phyloP scores from a whole-genome alignment of 306 rosid genomes.

The Lathyrus oleraceus region DNA sequence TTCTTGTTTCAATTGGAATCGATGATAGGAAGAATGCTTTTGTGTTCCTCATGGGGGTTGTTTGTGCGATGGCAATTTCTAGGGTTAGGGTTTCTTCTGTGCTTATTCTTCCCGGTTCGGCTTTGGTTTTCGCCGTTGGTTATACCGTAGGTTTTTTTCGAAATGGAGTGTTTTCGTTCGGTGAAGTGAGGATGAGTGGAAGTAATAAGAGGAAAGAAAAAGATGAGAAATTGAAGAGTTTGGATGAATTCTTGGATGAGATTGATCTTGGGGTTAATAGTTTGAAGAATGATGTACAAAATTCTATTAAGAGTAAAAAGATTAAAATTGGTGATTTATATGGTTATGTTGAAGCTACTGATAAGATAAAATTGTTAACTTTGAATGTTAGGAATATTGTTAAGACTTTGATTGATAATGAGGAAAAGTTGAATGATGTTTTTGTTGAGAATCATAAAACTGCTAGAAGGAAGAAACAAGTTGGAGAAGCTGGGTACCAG shows the following conservation, averaged over 20 bases:
- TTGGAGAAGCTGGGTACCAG: conserved; percentile 56
- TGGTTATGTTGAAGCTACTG: conserved; percentile 55
- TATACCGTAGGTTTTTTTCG: conserved; percentile 69
- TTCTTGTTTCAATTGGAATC: conserved; percentile 65
- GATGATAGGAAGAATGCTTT: conserved; percentile 65
- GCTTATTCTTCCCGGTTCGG: conserved; percentile 71
- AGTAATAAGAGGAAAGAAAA: conserved; percentile 53
- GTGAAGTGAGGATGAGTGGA: conserved; percentile 49
- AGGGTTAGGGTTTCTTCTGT: conserved; percentile 85
- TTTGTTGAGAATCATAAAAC: conserved; percentile 54
- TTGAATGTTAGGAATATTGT: conserved; percentile 53
- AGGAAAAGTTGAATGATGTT: conserved; percentile 46
- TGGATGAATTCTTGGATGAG: conserved; percentile 58
- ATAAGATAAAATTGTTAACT: conserved; percentile 43
- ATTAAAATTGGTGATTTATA: conserved; percentile 60
- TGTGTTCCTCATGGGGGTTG: conserved; percentile 62
- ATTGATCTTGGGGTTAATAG: conserved; percentile 48
- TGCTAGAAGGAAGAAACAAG: conserved; percentile 61
- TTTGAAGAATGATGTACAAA: conserved; percentile 58
- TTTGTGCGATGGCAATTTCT: conserved; percentile 81
- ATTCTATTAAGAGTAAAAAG: conserved; percentile 56
- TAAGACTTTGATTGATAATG: conserved; percentile 44
- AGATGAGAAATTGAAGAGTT: conserved; percentile 61
- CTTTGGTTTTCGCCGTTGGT: conserved; percentile 70
- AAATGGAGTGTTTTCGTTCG: conserved; percentile 37